Evolutionary conservation across 129 eudicot genomes (phyloP).

Genomic region (Sambucus nigra): DNA sequence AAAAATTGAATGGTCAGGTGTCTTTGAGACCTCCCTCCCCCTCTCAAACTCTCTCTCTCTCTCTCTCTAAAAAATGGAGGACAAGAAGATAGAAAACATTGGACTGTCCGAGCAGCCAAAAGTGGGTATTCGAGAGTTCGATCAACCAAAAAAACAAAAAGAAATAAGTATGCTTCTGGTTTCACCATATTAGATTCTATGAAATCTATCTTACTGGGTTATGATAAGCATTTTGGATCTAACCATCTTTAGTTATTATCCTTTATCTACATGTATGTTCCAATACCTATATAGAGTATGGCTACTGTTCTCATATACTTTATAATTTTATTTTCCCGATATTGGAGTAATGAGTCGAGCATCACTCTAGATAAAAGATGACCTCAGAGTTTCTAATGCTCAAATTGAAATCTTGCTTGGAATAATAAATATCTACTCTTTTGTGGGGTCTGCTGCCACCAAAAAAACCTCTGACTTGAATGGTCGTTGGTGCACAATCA

Average conservation of each 20-base stretch:
- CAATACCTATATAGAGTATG: too few relatives aligned
- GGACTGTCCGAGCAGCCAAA: constrained; percentile 20
- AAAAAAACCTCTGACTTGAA: constrained; percentile 62
- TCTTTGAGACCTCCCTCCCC: too few relatives aligned
- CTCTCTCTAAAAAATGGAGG: constrained; percentile 14
- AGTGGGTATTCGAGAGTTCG: constrained; percentile 25
- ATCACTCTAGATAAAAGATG: constrained; percentile 28
- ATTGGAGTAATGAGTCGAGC: constrained; percentile 86
- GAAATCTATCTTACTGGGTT: constrained; percentile 63
- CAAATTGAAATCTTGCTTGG: constrained; percentile 48
- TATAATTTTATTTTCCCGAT: constrained; percentile 24
- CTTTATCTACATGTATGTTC: too few relatives aligned
- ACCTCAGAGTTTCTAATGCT: constrained; percentile 16
- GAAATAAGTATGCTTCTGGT: constrained; percentile 53
- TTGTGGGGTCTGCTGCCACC: constrained; percentile 55
- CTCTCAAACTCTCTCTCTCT: too few relatives aligned
- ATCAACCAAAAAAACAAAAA: constrained; percentile 35
- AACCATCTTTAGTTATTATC: background rate
- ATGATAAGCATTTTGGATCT: constrained; percentile 19
- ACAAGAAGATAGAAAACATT: constrained; percentile 20
- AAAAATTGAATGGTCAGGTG: too few relatives aligned
- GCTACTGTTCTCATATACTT: background rate
- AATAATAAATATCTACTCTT: constrained; percentile 39
- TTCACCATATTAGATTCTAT: constrained; percentile 54
- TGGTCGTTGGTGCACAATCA: constrained; percentile 62